These are phyloP conservation scores for Candida gigantensis DNA, from an alignment of 1,139 yeast species.

Conservation along the genomic window DNA sequence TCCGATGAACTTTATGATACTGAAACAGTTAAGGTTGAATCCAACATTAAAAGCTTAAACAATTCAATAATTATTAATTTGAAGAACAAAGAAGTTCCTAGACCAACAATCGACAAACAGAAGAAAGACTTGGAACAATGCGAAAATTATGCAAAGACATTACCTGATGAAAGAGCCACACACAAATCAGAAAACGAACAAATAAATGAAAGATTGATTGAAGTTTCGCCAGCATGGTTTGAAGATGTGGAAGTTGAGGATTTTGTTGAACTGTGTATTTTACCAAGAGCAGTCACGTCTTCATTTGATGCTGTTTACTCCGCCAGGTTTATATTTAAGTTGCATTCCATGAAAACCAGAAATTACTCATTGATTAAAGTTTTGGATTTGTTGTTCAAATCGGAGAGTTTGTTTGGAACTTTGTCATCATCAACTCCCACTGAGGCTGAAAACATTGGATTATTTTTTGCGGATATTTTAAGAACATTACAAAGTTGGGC, in stretches of 20 bases:
- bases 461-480: slow-evolving; percentile 65
- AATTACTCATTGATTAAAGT: slow-evolving; percentile 47
- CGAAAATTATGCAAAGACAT: slow-evolving; percentile 23
- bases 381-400: slow-evolving; percentile 52
- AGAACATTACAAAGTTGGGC: slow-evolving; percentile 48
- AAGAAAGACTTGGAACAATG: slow-evolving; percentile 30
- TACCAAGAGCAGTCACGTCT: slow-evolving; percentile 79
- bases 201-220: slow-evolving; percentile 17
- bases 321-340: slow-evolving; percentile 58
- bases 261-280: slow-evolving; percentile 63
- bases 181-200: slow-evolving; percentile 32
- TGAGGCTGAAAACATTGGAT: slow-evolving; percentile 83
- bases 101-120: slow-evolving; percentile 26
- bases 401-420: slow-evolving; percentile 55
- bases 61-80: slow-evolving; percentile 31
- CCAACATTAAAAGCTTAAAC: slow-evolving; percentile 32
- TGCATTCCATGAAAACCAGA: slow-evolving; percentile 45
- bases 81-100: slow-evolving; percentile 31
- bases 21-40: slow-evolving; percentile 43
- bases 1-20: slow-evolving; percentile 51
- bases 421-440: slow-evolving; percentile 70
- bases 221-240: slow-evolving; percentile 29
- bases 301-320: slow-evolving; percentile 81
- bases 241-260: slow-evolving; percentile 15
- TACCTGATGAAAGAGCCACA: slow-evolving; percentile 27